Percentiles rank a stretch among this genome's conserved stretches.
phyloP scores from a whole-genome alignment of 306 rosid species.

The Aeschynomene evenia region DNA sequence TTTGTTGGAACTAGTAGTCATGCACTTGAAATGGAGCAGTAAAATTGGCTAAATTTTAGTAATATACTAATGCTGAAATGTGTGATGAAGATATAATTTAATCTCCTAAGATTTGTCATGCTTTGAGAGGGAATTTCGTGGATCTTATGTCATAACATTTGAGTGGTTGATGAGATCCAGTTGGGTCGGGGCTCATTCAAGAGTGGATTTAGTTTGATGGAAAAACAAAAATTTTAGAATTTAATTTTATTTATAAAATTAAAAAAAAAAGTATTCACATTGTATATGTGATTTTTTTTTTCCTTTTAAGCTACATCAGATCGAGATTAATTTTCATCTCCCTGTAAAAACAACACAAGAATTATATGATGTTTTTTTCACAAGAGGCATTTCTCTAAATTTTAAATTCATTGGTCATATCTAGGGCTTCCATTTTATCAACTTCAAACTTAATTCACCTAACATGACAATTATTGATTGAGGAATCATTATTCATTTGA shows the following conservation, averaged over 20 bases:
- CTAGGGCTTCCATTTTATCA: neutral
- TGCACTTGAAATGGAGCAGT: slow-evolving; percentile 34
- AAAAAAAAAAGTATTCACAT: too few relatives aligned
- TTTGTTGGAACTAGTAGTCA: slow-evolving; percentile 26
- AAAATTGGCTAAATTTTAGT: slow-evolving; percentile 26
- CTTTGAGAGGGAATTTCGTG: slow-evolving; percentile 1
- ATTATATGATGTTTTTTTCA: too few relatives aligned
- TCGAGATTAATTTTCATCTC: too few relatives aligned
- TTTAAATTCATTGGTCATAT: neutral
- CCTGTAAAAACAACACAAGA: too few relatives aligned
- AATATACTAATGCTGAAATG: neutral
- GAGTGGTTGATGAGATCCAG: neutral
- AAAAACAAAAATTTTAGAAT: neutral
- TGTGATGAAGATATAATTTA: neutral
- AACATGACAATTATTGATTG: neutral
- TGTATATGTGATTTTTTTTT: too few relatives aligned
- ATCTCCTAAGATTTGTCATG: slow-evolving; percentile 14
- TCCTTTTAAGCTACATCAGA: too few relatives aligned
- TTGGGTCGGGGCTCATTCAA: slow-evolving; percentile 29
- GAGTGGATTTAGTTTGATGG: slow-evolving; percentile 13
- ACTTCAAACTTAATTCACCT: neutral
- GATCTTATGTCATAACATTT: neutral
- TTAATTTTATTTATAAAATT: too few relatives aligned
- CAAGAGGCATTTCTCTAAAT: too few relatives aligned
- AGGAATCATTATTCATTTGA: too few relatives aligned